Percentiles rank a stretch among this genome's conserved stretches.
Conservation (phyloP, 1,284 basidiomycete genomes). For the Meripilus lineatus region DNA sequence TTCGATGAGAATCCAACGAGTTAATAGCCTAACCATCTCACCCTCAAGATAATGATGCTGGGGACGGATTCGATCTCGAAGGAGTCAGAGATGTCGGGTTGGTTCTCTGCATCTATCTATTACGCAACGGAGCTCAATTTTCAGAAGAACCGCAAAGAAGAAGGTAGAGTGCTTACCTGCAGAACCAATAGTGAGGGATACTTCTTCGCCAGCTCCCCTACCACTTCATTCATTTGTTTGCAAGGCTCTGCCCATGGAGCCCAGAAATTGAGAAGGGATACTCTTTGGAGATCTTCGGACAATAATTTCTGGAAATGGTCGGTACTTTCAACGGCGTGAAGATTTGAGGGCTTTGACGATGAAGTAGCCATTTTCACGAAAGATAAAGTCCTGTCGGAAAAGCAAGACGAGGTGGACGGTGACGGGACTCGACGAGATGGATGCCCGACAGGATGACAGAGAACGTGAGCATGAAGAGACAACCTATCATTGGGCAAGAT, state of each 20-base stretch:
- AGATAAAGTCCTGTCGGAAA: no score
- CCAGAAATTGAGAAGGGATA: conserved; percentile 91
- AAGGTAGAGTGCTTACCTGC: conserved; percentile 43
- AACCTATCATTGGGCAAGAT: no score
- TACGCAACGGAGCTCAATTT: background rate
- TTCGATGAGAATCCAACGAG: no score
- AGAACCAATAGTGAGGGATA: conserved; percentile 70
- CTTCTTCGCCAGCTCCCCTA: conserved; percentile 66
- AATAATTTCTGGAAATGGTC: conserved; percentile 74
- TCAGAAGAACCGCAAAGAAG: conserved; percentile 2
- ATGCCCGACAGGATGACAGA: no score
- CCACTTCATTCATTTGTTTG: conserved; percentile 78
- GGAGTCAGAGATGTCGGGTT: conserved; percentile 88
- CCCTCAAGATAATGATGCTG: conserved; percentile 78
- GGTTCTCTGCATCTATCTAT: conserved; percentile 87
- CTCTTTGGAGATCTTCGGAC: conserved; percentile 67
- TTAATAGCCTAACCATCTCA: conserved; percentile 25
- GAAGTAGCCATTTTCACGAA: no score
- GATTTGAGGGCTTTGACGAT: conserved; percentile 39
- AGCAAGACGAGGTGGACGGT: no score
- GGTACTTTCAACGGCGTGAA: conserved; percentile 55
- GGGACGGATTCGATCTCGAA: conserved; percentile 94
- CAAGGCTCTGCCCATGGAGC: conserved; percentile 91
- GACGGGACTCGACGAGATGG: no score
- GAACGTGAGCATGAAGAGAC: no score